A percentile compares a stretch with the other conserved stretches of the same genome.
Conservation (phyloP, 1,284 basidiomycete genomes). For the Naganishia sp. region DNA sequence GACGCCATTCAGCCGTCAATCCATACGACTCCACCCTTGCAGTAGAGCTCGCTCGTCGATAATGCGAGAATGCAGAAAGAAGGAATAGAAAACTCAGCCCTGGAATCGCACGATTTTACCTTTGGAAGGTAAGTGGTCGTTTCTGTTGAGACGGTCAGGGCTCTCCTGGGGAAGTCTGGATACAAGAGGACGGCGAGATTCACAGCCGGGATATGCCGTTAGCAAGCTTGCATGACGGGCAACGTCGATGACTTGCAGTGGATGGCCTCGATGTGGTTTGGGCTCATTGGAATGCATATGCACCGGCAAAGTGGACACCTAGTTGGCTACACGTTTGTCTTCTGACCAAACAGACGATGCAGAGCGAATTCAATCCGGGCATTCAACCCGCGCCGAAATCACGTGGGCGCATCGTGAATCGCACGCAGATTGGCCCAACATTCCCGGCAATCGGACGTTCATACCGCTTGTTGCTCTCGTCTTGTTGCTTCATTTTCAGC, state of each 20-base stretch:
- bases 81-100: background rate
- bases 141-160: background rate
- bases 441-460: background rate
- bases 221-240: background rate
- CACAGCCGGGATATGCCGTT: background rate
- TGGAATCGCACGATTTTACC: slow-evolving; percentile 11
- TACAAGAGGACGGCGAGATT: background rate
- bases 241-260: no score
- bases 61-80: slow-evolving; percentile 26
- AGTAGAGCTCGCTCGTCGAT: background rate
- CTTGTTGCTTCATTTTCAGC: background rate
- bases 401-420: slow-evolving; percentile 23
- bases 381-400: slow-evolving; percentile 3
- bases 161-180: no score
- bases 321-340: no score
- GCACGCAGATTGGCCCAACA: background rate
- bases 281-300: background rate
- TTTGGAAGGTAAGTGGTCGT: slow-evolving; percentile 17
- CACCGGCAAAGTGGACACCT: no score
- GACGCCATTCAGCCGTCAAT: background rate
- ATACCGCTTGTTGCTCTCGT: background rate
- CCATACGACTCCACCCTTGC: background rate
- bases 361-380: background rate
- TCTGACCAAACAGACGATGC: background rate
- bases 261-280: no score